Evolutionary conservation across 495 filamentous ascomycete species (phyloP).

Genomic region (Aspergillus homomorphus): DNA sequence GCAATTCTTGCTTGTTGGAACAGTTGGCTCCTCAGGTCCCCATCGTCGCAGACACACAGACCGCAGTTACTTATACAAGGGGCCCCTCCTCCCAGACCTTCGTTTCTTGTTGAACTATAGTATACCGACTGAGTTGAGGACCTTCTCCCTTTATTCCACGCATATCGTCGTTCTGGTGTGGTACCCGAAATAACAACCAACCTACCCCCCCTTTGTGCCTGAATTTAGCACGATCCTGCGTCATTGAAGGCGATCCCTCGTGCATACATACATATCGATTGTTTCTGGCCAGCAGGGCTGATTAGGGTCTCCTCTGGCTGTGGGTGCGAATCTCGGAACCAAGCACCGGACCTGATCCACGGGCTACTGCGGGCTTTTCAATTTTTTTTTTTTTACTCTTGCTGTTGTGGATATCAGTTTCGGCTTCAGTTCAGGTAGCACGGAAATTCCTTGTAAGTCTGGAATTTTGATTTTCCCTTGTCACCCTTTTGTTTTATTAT

Average conservation of each 20-base stretch:
- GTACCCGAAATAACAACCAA: not conserved
- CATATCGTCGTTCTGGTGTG: not conserved
- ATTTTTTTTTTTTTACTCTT: constrained; percentile 10
- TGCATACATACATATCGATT: not conserved
- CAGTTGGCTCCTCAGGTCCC: constrained; percentile 8
- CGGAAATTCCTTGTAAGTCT: not conserved
- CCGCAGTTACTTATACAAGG: constrained; percentile 5
- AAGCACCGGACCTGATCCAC: constrained; percentile 19
- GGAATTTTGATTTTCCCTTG: constrained; percentile 4
- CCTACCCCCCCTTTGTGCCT: not conserved
- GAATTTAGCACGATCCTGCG: not conserved
- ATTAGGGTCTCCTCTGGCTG: constrained; percentile 10
- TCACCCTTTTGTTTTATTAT: constrained; percentile 6
- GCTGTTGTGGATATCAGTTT: not conserved
- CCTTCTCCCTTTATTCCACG: not conserved
- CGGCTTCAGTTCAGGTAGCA: not conserved
- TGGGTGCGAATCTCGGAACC: constrained; percentile 25
- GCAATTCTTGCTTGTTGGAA: constrained; percentile 1
- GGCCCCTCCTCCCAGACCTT: not conserved
- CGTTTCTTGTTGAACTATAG: not conserved
- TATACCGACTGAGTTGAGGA: not conserved
- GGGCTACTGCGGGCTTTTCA: constrained; percentile 1
- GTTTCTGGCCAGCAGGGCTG: constrained; percentile 10
- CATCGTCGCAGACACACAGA: constrained; percentile 6
- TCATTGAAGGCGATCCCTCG: not conserved